A percentile compares a stretch with the other conserved stretches of the same genome.
These are phyloP conservation scores for Tolypocladium tundrense DNA, from an alignment of 2,329 filamentous ascomycete genomes.

Conservation along the genomic window DNA sequence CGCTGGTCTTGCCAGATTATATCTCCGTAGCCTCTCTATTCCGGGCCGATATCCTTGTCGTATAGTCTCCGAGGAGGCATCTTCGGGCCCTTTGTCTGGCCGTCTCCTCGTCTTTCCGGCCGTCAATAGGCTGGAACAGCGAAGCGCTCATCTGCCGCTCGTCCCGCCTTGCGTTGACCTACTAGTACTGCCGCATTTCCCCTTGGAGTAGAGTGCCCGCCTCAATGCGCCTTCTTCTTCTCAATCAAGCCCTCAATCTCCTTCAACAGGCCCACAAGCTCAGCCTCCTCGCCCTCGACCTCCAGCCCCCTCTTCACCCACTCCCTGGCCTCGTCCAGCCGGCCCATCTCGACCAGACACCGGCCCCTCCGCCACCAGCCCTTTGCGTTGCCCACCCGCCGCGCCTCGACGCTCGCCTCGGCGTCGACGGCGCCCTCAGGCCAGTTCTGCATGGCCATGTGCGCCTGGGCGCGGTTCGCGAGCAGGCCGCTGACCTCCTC, in stretches of 20 bases:
- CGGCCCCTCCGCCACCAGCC: slow-evolving; percentile 84
- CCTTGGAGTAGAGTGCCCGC: neutral
- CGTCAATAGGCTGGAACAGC: neutral
- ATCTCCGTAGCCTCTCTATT: neutral
- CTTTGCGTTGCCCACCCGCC: slow-evolving; percentile 81
- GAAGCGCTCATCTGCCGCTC: neutral
- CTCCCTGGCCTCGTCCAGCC: slow-evolving; percentile 69
- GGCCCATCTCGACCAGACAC: slow-evolving; percentile 84
- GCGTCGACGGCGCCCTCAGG: slow-evolving; percentile 80
- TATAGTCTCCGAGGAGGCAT: neutral
- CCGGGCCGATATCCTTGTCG: neutral
- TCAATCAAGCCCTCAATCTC: slow-evolving; percentile 44
- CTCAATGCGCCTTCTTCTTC: slow-evolving; percentile 22
- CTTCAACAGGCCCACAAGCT: slow-evolving; percentile 52
- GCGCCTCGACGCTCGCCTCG: slow-evolving; percentile 78
- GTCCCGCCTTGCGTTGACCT: neutral
- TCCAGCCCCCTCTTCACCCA: slow-evolving; percentile 73
- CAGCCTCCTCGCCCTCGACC: slow-evolving; percentile 63
- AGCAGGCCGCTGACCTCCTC: slow-evolving; percentile 77
- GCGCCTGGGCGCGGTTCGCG: slow-evolving; percentile 80
- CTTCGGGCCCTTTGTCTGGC: neutral
- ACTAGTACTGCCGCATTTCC: neutral
- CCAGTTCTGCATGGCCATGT: slow-evolving; percentile 77
- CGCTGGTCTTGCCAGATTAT: neutral
- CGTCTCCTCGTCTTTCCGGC: neutral